Evolutionary conservation across 345 rosid species (phyloP), one percentile per base, ranked within the genome.

Genomic region (Pistacia vera): DNA sequence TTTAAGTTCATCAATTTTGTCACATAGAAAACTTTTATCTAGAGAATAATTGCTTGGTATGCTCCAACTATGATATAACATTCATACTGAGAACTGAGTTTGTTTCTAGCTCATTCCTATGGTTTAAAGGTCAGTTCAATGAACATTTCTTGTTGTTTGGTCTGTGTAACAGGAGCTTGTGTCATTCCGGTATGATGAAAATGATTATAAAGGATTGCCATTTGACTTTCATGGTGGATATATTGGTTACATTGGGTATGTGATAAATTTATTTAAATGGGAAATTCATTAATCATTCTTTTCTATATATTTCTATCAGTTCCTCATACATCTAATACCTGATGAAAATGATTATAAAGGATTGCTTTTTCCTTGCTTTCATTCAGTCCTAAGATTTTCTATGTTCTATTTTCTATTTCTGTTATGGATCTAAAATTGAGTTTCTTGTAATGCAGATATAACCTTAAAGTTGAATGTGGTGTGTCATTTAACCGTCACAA

Each of bases 381-480:
- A 1, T 3, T 51, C 8, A 41, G 46, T 51, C 55, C 8, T 51
- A 11, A 51, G 17, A 11, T 46, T 46, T 46, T 46, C 13, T 49
- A 30, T 41, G 0, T 41, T 41, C 9, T 41, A 41, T 41, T 41
- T 41, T 41, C 46, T 3, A 4, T 54, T 18, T 54, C 20, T 13
- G 18, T 54, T 16, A 16, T 54, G 57, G 57, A 54, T 68, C 71
- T 73, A 35, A 25, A 14, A 61, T 61, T 66, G 46, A 55, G 35
- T 56, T 68, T 75, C 71, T 70, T 66, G 46, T 70, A 63, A 46
- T 74, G 78, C 86, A 96, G 99, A 82, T 96, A 96, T 80, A 81
- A 84, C 84, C 93, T 96, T 75, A 96, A 96, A 87, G 92, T 87
- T 68, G 99, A 93, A 87, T 96, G 99, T 78, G 97, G 98, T 55